phyloP scores from a whole-genome alignment of 1,139 yeast genomes.

The Taphrina wiesneri region DNA sequence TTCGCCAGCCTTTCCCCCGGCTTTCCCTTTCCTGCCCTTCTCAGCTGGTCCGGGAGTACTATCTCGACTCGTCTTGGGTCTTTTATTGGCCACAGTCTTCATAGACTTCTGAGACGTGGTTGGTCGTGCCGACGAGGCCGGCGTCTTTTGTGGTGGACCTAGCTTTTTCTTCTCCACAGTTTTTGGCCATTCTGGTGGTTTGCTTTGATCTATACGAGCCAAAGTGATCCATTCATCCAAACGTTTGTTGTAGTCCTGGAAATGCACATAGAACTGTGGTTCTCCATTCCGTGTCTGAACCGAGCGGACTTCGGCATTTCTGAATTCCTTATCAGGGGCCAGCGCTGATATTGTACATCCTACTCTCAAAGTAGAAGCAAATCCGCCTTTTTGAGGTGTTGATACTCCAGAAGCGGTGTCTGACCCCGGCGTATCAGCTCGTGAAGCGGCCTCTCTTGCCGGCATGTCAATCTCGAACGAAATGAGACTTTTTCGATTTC shows the following conservation, averaged over 20 bases:
- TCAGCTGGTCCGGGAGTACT: slow-evolving; percentile 52
- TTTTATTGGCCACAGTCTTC: slow-evolving; percentile 24
- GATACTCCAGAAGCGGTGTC: slow-evolving; percentile 25
- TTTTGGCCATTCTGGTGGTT: slow-evolving; percentile 71
- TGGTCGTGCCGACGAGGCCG: slow-evolving; percentile 36
- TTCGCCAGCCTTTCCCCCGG: slow-evolving; percentile 35
- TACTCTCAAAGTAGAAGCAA: slow-evolving; percentile 12
- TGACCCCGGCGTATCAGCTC: slow-evolving; percentile 18
- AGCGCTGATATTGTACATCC: slow-evolving; percentile 22
- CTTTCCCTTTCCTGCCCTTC: slow-evolving; percentile 44
- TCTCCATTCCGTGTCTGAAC: slow-evolving; percentile 73
- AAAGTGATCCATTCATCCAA: slow-evolving; percentile 89
- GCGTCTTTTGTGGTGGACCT: slow-evolving; percentile 40
- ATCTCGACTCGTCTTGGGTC: slow-evolving; percentile 16
- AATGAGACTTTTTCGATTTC: neutral
- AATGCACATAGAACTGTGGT: slow-evolving; percentile 85
- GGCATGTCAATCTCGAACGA: neutral
- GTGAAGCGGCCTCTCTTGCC: neutral
- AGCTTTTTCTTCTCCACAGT: slow-evolving; percentile 49
- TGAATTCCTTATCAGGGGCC: slow-evolving; percentile 61
- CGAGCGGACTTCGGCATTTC: slow-evolving; percentile 84
- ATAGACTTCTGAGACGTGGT: slow-evolving; percentile 42
- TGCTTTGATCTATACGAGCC: slow-evolving; percentile 66
- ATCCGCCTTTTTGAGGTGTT: slow-evolving; percentile 17
- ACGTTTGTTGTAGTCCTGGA: slow-evolving; percentile 88